A percentile compares a stretch with the other conserved stretches of the same genome.
These are phyloP conservation scores for Sonneratia alba DNA, from an alignment of 345 rosid genomes.

Conservation along the genomic window DNA sequence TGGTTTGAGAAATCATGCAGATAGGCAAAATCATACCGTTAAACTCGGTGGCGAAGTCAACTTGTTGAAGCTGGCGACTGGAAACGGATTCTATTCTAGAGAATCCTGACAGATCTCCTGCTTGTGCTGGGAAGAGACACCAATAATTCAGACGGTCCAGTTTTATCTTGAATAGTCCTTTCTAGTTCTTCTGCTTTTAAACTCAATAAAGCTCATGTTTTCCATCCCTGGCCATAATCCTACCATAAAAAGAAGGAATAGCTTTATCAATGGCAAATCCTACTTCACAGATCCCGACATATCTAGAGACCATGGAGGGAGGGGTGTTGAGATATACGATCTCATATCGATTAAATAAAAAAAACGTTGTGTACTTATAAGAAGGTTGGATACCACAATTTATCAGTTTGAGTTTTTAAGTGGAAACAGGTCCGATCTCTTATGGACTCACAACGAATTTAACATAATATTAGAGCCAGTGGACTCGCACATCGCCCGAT, in stretches of 20 bases:
- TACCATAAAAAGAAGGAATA: neutral
- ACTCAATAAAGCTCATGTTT: neutral
- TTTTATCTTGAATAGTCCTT: neutral
- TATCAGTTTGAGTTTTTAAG: too few species aligned
- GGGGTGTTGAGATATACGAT: too few species aligned
- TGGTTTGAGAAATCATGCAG: neutral
- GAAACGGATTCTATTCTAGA: constrained; percentile 83
- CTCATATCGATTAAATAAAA: too few species aligned
- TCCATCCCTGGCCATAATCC: too few species aligned
- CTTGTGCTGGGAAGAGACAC: constrained; percentile 37
- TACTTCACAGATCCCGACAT: neutral
- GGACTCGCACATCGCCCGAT: too few species aligned
- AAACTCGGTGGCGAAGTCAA: constrained; percentile 62
- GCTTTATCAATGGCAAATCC: neutral
- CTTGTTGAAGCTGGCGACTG: constrained; percentile 62
- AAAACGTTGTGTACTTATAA: too few species aligned
- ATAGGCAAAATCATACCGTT: constrained; percentile 38
- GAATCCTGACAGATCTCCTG: constrained; percentile 71
- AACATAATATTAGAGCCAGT: too few species aligned
- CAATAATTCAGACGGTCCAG: neutral
- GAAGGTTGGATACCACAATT: too few species aligned
- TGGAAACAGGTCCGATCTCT: too few species aligned
- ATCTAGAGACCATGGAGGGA: neutral
- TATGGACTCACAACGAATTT: too few species aligned
- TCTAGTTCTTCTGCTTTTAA: neutral